Conservation (phyloP, 2,329 filamentous ascomycete species). For the Ophiostoma pallidulum region DNA sequence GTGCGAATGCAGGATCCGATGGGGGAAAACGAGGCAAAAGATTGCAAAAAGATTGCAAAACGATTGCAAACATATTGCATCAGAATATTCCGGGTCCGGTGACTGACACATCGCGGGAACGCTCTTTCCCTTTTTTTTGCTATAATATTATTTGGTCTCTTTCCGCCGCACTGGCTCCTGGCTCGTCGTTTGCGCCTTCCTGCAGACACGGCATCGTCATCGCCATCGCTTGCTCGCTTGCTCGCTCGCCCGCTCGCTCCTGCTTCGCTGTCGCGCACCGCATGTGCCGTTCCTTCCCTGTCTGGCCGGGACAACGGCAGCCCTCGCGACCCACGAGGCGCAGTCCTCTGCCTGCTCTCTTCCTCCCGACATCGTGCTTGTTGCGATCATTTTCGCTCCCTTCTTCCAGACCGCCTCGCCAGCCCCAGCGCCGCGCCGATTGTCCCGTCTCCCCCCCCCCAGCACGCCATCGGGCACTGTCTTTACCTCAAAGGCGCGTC, state of each 20-base stretch:
- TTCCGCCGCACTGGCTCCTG: too few species aligned
- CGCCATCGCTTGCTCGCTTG: too few species aligned
- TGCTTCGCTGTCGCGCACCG: neutral
- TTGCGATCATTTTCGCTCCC: too few species aligned
- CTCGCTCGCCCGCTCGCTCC: too few species aligned
- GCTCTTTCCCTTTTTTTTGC: neutral
- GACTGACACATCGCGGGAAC: neutral
- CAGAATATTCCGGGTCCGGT: neutral
- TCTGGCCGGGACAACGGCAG: neutral
- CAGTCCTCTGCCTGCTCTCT: too few species aligned
- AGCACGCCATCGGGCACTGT: slow-evolving; percentile 16
- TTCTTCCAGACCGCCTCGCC: neutral
- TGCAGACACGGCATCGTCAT: neutral
- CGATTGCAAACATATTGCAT: too few species aligned
- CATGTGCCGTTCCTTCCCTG: neutral
- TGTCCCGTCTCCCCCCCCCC: slow-evolving; percentile 1
- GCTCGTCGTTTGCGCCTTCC: too few species aligned
- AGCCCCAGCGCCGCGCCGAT: neutral
- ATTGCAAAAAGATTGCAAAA: too few species aligned
- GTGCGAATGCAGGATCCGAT: too few species aligned
- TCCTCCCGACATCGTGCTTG: too few species aligned
- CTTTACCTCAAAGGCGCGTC: slow-evolving; percentile 12
- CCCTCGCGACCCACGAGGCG: neutral
- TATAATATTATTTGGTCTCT: too few species aligned
- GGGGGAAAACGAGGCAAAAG: too few species aligned